Base-by-base conservation (phyloP, 306 rosid genomes). In the Vicia faba region DNA sequence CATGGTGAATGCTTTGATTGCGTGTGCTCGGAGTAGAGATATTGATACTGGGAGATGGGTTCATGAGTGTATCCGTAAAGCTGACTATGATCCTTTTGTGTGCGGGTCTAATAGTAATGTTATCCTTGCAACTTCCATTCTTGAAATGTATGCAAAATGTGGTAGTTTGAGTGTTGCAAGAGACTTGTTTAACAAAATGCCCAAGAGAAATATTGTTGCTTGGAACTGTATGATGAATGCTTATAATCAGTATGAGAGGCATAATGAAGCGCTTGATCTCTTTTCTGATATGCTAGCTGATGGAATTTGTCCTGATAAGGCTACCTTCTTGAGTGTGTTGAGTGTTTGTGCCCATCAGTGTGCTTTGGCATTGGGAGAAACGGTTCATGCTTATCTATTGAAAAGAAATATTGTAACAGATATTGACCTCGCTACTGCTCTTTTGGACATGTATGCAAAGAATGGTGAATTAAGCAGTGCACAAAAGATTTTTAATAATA, bases 131-230 rank as follows among this genome's bases (percentile, higher is more conserved):
- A 81, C 85, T 64, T 85, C 97, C 8, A 65, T 88, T 28, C 36
- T 83, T 15, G 96, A 88, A 49, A 83, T 91, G 97, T 83, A 91
- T 59, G 91, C 84, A 2, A 91, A 88, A 79, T 86, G 89, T 66
- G 96, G 97, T 39, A 68, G 75, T 72, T 80, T 88, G 77, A 75
- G 38, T 43, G 83, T 75, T 26, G 91, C 97, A 49, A 69, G 82
- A 60, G 74, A 82, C 4, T 45, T 83, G 73, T 91, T 91, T 64
- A 41, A 85, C 41, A 83, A 75, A 75, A 91, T 91, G 91, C 84
- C 88, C 50, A 29, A 61, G 3, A 84, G 84, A 71, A 85, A 83
- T 66, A 46, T 69, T 76, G 95, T 86, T 70, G 68, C 83, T 31
- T 91, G 96, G 86, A 85, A 86, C 79, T 80, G 84, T 15, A 74